Evolutionary conservation across 2,329 filamentous ascomycete genomes (phyloP), one percentile per base, ranked within the genome.

Genomic region (Thermothelomyces thermophilus): DNA sequence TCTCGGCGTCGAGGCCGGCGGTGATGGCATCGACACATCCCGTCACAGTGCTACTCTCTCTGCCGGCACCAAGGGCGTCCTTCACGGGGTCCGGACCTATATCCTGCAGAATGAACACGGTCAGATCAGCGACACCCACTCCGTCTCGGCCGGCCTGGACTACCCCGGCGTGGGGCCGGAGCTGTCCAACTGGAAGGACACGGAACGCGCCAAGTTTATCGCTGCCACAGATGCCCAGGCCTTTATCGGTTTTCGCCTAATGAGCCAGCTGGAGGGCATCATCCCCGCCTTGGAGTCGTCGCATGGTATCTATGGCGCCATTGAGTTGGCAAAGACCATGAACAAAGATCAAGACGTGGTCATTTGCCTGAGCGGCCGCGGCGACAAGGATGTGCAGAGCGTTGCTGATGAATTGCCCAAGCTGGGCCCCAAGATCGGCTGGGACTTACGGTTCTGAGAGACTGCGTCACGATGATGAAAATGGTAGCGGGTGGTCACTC

Each of bases 351-450:
- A 96, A 71, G 90, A 97, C 63, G 73, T 98, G 24, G 91, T 98
- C 52, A 90, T 98, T 56, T 97, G 91, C 70, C 68, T 98, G 33
- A 94, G 87, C 64, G 93, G 93, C 8, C 77, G 93, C 60, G 93
- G 93, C 56, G 93, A 98, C 70, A 98, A 98, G 81, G 93, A 98
- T 65, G 93, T 98, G 52, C 90, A 98, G 79, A 95, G 88, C 63
- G 91, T 98, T 45, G 93, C 93, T 0, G 93, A 98, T 64, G 89
- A 95, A 71, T 71, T 98, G 64, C 91, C 91, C 16, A 86, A 78
- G 59, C 69, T 98, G 55, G 91, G 93, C 0, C 93, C 93, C 7
- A 76, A 86, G 74, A 97, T 98, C 68, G 89, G 79, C 51, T 84
- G 81, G 81, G 80, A 84, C 59, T 64, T 84, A 60, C 73, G 81